These are phyloP conservation scores for Bruguiera gymnorhiza DNA, from an alignment of 345 rosid species.

Conservation along the genomic window DNA sequence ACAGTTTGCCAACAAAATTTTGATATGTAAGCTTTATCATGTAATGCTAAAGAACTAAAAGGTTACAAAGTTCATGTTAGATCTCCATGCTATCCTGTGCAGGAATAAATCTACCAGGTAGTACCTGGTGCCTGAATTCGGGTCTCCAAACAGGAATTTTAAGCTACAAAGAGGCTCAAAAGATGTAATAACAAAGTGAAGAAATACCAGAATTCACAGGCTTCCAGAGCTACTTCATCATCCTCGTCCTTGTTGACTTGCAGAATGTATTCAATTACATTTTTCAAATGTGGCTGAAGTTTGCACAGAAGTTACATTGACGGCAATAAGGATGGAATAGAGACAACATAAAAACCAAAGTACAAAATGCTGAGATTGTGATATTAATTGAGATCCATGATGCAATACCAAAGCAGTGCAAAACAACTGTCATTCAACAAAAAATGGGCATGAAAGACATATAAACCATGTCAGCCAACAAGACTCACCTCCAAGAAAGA, in stretches of 20 bases:
- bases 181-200: conserved; percentile 13
- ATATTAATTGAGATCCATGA: background rate
- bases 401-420: background rate
- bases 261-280: conserved; percentile 75
- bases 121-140: background rate
- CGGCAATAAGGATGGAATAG: background rate
- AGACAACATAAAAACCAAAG: background rate
- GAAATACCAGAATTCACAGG: conserved; percentile 92
- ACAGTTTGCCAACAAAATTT: background rate
- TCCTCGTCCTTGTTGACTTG: conserved; percentile 89
- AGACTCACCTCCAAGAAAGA: conserved; percentile 68
- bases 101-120: too few species aligned
- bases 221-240: conserved; percentile 95
- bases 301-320: conserved; percentile 3
- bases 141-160: background rate
- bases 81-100: too few species aligned
- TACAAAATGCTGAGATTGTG: background rate
- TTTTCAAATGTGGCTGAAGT: conserved; percentile 75
- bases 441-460: background rate
- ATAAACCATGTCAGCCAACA: conserved; percentile 3
- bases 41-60: background rate
- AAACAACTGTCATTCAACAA: background rate
- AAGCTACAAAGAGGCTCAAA: conserved; percentile 7
- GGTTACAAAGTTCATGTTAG: background rate
- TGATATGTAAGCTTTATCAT: background rate